Conservation (phyloP, 306 rosid genomes). For the Gastrolobium bilobum region DNA sequence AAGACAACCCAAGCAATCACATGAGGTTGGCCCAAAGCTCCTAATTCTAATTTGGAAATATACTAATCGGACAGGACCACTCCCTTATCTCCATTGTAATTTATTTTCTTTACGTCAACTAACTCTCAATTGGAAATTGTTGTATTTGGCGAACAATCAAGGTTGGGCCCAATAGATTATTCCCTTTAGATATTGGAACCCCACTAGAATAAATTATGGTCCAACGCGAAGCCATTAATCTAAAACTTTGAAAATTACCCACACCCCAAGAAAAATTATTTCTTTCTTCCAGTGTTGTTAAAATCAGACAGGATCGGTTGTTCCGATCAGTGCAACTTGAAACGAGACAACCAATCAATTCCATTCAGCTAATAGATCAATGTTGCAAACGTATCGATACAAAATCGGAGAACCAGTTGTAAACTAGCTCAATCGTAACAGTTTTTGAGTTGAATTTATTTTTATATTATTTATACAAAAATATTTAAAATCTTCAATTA, state of each 20-base stretch:
- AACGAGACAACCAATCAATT: no score
- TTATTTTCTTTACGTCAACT: background rate
- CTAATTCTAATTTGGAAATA: constrained; percentile 13
- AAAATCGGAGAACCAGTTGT: no score
- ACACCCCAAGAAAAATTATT: background rate
- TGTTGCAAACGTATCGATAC: no score
- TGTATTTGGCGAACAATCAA: background rate
- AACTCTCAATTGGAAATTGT: constrained; percentile 2
- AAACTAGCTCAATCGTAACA: no score
- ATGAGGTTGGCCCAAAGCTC: constrained; percentile 38
- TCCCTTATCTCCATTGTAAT: background rate
- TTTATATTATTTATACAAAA: no score
- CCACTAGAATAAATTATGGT: constrained; percentile 20
- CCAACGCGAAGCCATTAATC: constrained; percentile 7
- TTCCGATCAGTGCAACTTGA: no score
- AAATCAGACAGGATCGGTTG: no score
- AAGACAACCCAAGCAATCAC: background rate
- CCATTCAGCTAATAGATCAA: no score
- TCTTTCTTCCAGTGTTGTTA: background rate
- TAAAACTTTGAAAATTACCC: constrained; percentile 18
- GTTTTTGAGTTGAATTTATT: no score
- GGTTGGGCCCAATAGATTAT: constrained; percentile 28
- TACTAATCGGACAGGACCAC: constrained; percentile 17
- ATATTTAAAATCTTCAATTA: no score
- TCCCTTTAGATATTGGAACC: constrained; percentile 1